Conservation (phyloP, 2,329 filamentous ascomycete genomes). For the Paracorniculantispora psalliotae region DNA sequence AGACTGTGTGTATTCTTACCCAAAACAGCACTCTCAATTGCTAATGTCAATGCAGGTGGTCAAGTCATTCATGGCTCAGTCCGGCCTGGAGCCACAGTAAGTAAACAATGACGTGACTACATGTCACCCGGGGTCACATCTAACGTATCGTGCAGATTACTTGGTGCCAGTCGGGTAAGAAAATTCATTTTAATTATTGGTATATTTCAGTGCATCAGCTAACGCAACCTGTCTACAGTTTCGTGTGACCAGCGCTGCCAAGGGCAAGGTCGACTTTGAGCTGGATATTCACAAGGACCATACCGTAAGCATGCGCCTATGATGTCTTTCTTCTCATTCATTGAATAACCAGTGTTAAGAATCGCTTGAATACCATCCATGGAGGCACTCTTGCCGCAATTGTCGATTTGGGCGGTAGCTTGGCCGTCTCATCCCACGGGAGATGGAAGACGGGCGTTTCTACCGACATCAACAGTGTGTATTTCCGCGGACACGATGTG, state of each 20-base stretch:
- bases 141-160: constrained; percentile 12
- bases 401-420: constrained; percentile 60
- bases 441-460: constrained; percentile 60
- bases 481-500: neutral
- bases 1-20: constrained; percentile 23
- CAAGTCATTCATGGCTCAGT: constrained; percentile 79
- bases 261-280: constrained; percentile 70
- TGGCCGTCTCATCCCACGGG: constrained; percentile 61
- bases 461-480: constrained; percentile 57
- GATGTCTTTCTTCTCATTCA: too few species aligned
- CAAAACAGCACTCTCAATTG: neutral
- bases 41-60: constrained; percentile 56
- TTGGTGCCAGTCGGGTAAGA: constrained; percentile 16
- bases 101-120: constrained; percentile 17
- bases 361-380: constrained; percentile 70
- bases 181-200: neutral
- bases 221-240: constrained; percentile 44
- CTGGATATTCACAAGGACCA: constrained; percentile 70
- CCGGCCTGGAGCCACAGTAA: constrained; percentile 83
- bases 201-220: neutral
- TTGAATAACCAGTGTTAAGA: constrained; percentile 52
- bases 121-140: neutral
- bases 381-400: constrained; percentile 76
- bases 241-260: constrained; percentile 57
- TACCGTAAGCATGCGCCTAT: constrained; percentile 47